Conservation (phyloP, 2,329 filamentous ascomycete genomes). For the Aspergillus sp. region DNA sequence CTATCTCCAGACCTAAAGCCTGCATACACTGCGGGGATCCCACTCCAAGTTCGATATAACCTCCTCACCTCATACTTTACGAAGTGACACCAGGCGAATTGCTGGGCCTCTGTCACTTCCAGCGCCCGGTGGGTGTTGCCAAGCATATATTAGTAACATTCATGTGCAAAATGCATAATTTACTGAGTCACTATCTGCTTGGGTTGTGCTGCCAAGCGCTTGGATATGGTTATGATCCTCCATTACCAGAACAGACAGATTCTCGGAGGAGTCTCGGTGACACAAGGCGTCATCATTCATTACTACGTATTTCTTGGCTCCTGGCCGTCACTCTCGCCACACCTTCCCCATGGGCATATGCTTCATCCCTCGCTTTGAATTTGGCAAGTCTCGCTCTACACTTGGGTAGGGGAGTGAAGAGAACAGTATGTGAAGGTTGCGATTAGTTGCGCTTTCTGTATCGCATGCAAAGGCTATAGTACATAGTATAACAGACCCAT, state of each 20-base stretch:
- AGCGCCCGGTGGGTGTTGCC: constrained; percentile 7
- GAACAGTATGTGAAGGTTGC: background rate
- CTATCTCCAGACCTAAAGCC: background rate
- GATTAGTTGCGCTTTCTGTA: constrained; percentile 22
- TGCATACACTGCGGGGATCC: background rate
- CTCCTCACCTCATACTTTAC: background rate
- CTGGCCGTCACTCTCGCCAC: background rate
- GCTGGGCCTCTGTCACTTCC: background rate
- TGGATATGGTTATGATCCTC: constrained; percentile 4
- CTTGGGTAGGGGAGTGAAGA: too few species aligned
- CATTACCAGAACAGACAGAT: background rate
- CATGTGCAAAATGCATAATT: constrained; percentile 2
- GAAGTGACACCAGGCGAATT: background rate
- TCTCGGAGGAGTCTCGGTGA: background rate
- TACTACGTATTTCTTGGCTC: background rate
- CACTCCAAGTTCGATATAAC: background rate
- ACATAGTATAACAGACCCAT: constrained; percentile 26
- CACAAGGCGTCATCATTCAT: background rate
- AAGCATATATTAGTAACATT: constrained; percentile 13
- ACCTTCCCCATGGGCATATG: background rate
- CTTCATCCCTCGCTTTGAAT: background rate
- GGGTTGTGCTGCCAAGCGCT: constrained; percentile 3
- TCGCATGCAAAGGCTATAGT: constrained; percentile 27
- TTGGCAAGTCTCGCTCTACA: background rate
- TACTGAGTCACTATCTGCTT: constrained; percentile 5